Percentiles rank a stretch among this genome's conserved stretches.
Evolutionary conservation across 345 rosid genomes (phyloP).

Genomic region (Balakata baccata): DNA sequence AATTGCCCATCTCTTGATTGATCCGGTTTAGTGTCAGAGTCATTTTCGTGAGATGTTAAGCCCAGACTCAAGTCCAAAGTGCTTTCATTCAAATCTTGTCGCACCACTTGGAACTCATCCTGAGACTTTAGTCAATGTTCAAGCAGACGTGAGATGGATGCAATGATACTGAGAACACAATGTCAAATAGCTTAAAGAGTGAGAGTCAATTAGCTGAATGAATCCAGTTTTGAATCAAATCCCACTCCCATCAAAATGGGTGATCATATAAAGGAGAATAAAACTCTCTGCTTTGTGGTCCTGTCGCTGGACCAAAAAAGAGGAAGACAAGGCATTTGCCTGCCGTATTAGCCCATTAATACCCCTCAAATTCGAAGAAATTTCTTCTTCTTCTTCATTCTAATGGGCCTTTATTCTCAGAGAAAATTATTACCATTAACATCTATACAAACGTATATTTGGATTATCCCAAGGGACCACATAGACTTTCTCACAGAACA

Average conservation of each 20-base stretch:
- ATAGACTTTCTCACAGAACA: conserved; percentile 8
- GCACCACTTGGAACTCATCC: conserved; percentile 48
- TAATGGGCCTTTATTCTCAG: not conserved
- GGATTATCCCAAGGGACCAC: conserved; percentile 4
- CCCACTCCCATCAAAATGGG: not conserved
- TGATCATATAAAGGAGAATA: not conserved
- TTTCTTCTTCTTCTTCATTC: not conserved
- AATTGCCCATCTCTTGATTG: conserved; percentile 28
- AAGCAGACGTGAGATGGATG: conserved; percentile 19
- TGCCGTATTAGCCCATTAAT: not conserved
- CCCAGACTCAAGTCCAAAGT: conserved; percentile 71
- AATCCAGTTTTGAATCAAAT: not conserved
- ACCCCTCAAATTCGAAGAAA: not conserved
- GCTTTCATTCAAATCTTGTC: conserved; percentile 94
- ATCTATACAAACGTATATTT: not conserved
- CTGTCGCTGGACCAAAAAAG: not conserved
- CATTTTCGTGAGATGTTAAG: conserved; percentile 44
- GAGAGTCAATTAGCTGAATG: not conserved
- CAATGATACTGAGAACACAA: not conserved
- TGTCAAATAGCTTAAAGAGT: not conserved
- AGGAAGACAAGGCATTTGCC: not conserved
- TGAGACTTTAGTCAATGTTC: conserved; percentile 32
- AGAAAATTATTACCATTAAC: not conserved
- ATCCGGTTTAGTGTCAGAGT: conserved; percentile 35
- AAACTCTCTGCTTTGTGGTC: not conserved